Evolutionary conservation across 2,329 filamentous ascomycete genomes (phyloP).

Genomic region (Stylonectria norvegica): DNA sequence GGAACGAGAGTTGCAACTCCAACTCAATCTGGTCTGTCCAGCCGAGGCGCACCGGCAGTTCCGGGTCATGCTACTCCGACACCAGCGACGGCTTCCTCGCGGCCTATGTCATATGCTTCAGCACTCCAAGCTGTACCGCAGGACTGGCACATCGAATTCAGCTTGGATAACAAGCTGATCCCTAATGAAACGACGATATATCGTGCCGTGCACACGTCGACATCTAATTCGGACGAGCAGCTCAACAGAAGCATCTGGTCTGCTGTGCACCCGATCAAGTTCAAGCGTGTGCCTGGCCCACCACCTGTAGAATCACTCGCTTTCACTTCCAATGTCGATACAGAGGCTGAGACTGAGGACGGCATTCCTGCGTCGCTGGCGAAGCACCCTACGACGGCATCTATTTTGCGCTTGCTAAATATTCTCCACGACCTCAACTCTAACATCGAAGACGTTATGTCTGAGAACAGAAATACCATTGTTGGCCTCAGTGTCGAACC

Average conservation of each 20-base stretch:
- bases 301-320: slow-evolving; percentile 69
- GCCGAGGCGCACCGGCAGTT: slow-evolving; percentile 39
- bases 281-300: slow-evolving; percentile 79
- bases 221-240: slow-evolving; percentile 55
- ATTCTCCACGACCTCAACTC: slow-evolving; percentile 91
- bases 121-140: slow-evolving; percentile 77
- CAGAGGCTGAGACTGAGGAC: slow-evolving; percentile 50
- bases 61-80: slow-evolving; percentile 44
- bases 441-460: slow-evolving; percentile 85
- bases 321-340: slow-evolving; percentile 49
- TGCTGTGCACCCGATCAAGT: slow-evolving; percentile 85
- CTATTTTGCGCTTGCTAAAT: slow-evolving; percentile 82
- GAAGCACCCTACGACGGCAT: slow-evolving; percentile 79
- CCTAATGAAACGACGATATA: slow-evolving; percentile 94
- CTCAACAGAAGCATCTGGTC: slow-evolving; percentile 81
- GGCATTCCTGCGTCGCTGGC: slow-evolving; percentile 74
- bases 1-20: slow-evolving; percentile 84
- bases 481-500: slow-evolving; percentile 75
- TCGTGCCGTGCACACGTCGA: slow-evolving; percentile 75
- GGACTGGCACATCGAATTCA: slow-evolving; percentile 98
- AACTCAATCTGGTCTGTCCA: slow-evolving; percentile 50
- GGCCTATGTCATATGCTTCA: slow-evolving; percentile 77
- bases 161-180: slow-evolving; percentile 76
- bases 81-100: slow-evolving; percentile 54
- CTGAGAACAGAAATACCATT: slow-evolving; percentile 65